These are phyloP conservation scores for Chloranthus sessilifolius DNA, from an alignment of 164 flowering plant genomes.

Conservation along the genomic window DNA sequence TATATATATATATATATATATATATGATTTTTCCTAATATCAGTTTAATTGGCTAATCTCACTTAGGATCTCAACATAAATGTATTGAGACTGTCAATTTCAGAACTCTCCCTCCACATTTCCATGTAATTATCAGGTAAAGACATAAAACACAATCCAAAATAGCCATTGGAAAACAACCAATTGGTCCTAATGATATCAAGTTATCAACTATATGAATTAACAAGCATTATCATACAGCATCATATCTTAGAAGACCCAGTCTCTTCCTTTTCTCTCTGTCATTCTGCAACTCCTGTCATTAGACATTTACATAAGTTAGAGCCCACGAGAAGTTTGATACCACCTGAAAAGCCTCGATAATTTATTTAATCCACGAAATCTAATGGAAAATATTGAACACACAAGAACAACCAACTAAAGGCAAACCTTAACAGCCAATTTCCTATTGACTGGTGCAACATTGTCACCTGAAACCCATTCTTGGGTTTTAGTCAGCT, in stretches of 20 bases:
- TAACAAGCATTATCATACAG: constrained; percentile 46
- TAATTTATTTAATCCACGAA: too few species aligned
- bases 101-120: too few species aligned
- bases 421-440: constrained; percentile 39
- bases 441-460: constrained; percentile 69
- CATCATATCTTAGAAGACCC: constrained; percentile 75
- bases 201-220: too few species aligned
- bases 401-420: background rate
- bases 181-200: too few species aligned
- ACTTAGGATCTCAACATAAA: too few species aligned
- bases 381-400: too few species aligned
- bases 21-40: too few species aligned
- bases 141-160: too few species aligned
- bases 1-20: too few species aligned
- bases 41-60: too few species aligned
- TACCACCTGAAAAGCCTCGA: background rate
- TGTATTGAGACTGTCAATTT: too few species aligned
- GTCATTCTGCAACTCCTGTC: constrained; percentile 63
- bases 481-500: constrained; percentile 55
- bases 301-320: constrained; percentile 5
- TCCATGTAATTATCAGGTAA: too few species aligned
- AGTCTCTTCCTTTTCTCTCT: constrained; percentile 68
- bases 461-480: constrained; percentile 57
- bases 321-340: background rate
- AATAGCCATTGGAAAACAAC: background rate